Evolutionary conservation across 345 rosid species (phyloP).

Genomic region (Murraya koenigii): DNA sequence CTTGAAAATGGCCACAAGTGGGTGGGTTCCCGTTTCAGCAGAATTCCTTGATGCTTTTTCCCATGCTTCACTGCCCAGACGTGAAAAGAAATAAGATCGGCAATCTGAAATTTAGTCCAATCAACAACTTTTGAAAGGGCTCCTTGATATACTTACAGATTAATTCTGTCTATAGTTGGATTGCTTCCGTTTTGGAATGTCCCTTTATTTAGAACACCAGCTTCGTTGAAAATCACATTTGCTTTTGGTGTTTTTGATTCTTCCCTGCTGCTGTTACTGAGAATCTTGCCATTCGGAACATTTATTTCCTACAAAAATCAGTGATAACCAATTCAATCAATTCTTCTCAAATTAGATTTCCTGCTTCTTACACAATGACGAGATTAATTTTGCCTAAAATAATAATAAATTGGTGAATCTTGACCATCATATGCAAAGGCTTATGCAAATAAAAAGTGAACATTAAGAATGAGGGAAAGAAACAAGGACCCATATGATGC

Average conservation of each 20-base stretch:
- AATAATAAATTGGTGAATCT: neutral
- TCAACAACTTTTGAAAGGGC: neutral
- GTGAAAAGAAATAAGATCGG: constrained; percentile 3
- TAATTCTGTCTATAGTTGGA: constrained; percentile 62
- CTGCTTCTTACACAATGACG: neutral
- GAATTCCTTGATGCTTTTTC: constrained; percentile 39
- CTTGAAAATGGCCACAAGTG: constrained; percentile 49
- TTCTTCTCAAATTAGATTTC: neutral
- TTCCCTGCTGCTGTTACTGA: neutral
- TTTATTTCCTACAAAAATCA: constrained; percentile 39
- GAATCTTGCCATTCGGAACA: constrained; percentile 16
- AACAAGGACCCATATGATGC: neutral
- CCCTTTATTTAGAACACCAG: constrained; percentile 26
- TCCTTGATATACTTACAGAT: constrained; percentile 52
- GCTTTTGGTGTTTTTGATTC: constrained; percentile 21
- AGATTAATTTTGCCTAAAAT: neutral
- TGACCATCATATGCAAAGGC: neutral
- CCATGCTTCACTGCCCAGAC: constrained; percentile 72
- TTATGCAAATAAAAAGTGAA: neutral
- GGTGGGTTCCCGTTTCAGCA: constrained; percentile 38
- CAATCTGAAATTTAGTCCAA: neutral
- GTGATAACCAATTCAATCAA: neutral
- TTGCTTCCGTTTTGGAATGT: constrained; percentile 34
- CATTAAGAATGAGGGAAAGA: neutral
- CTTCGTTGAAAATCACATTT: constrained; percentile 22